A percentile compares a stretch with the other conserved stretches of the same genome.
Evolutionary conservation across 352 stramenopile genomes (phyloP).

Genomic region (Globisporangium spinosum): DNA sequence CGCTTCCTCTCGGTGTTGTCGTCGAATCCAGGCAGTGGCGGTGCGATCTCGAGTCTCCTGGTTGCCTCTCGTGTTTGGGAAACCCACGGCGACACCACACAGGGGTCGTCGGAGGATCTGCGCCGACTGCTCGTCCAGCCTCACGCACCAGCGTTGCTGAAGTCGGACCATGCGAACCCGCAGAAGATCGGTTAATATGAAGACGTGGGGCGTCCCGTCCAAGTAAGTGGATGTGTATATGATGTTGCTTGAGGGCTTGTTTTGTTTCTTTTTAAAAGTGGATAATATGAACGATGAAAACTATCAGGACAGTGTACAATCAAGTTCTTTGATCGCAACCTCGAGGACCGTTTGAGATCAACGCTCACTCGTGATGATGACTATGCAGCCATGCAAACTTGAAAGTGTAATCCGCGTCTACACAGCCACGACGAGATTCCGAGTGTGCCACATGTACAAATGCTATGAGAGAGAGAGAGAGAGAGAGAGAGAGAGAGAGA

Average conservation of each 20-base stretch:
- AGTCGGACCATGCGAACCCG: constrained; percentile 77
- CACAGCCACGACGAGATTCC: not conserved
- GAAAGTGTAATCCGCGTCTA: constrained; percentile 7
- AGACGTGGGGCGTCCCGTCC: not conserved
- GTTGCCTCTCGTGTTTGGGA: constrained; percentile 81
- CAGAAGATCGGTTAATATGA: constrained; percentile 68
- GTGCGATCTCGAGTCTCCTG: constrained; percentile 75
- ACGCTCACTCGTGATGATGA: not conserved
- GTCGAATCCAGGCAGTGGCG: constrained; percentile 80
- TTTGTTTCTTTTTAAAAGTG: constrained; percentile 12
- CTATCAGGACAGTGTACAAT: not conserved
- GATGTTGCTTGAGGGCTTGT: not conserved
- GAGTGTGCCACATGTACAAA: not conserved
- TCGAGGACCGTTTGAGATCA: not conserved
- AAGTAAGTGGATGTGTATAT: not conserved
- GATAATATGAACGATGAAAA: constrained; percentile 5
- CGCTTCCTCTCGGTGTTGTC: constrained; percentile 80
- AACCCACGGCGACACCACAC: constrained; percentile 76
- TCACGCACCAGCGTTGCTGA: constrained; percentile 71
- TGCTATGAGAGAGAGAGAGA: too few species aligned
- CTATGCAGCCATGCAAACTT: constrained; percentile 3
- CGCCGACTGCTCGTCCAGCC: constrained; percentile 69
- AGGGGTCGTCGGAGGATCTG: constrained; percentile 77
- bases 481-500: not conserved
- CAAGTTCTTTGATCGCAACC: not conserved